phyloP scores from a whole-genome alignment of 2,329 filamentous ascomycete species.

The Aaosphaeria pasadenensis region DNA sequence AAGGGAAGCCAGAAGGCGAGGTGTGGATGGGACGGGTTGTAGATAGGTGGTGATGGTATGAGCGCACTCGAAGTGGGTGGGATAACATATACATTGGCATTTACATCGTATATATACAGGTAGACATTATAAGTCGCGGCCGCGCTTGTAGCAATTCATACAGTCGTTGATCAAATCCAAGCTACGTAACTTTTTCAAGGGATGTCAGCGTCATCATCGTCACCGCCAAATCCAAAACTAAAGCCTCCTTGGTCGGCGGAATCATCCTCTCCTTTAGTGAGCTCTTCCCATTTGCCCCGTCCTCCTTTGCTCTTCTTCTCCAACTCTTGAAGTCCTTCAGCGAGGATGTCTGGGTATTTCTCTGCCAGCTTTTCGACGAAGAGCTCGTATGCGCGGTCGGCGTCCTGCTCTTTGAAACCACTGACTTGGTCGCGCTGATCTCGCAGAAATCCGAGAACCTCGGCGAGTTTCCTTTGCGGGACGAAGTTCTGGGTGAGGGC shows the following conservation, averaged over 20 bases:
- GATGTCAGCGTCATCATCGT: conserved; percentile 45
- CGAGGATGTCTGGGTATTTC: conserved; percentile 61
- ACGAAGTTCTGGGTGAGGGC: conserved; percentile 97
- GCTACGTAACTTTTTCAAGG: conserved; percentile 13
- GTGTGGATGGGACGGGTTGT: no score
- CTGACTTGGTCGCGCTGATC: conserved; percentile 84
- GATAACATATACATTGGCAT: no score
- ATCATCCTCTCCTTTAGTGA: conserved; percentile 58
- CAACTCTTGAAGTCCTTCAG: conserved; percentile 62
- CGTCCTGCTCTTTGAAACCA: conserved; percentile 72
- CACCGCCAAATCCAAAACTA: conserved; percentile 60
- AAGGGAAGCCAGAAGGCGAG: no score
- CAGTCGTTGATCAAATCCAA: no score
- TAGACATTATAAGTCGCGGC: no score
- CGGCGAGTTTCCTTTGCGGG: conserved; percentile 67
- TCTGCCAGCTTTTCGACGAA: conserved; percentile 69
- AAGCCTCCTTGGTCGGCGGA: conserved; percentile 47
- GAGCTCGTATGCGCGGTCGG: conserved; percentile 65
- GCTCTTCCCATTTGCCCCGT: conserved; percentile 75
- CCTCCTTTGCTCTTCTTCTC: conserved; percentile 66
- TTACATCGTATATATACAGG: no score
- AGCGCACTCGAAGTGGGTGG: no score
- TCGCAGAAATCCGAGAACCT: conserved; percentile 75
- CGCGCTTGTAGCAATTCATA: no score
- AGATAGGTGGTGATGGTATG: no score